Evolutionary conservation across 306 rosid genomes (phyloP).

Genomic region (Dryas alaskensis): DNA sequence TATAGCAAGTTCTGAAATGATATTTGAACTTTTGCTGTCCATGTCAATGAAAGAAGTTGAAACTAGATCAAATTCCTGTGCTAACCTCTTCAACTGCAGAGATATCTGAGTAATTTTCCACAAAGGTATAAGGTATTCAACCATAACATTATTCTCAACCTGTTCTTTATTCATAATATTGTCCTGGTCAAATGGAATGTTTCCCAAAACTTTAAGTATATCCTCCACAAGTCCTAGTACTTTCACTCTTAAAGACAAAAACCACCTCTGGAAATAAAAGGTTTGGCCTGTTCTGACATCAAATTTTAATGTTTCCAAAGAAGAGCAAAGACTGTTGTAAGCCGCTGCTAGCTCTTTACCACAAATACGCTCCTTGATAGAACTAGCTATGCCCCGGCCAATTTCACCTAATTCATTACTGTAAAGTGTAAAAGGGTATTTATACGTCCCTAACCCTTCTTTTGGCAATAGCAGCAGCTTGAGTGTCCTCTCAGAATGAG

Average conservation of each 20-base stretch:
- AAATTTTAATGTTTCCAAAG: conserved; percentile 46
- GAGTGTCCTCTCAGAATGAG: conserved; percentile 43
- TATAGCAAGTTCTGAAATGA: conserved; percentile 46
- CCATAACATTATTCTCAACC: conserved; percentile 22
- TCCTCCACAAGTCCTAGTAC: conserved; percentile 36
- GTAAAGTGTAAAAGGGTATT: conserved; percentile 13
- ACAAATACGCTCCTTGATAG: conserved; percentile 16
- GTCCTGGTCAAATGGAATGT: conserved; percentile 21
- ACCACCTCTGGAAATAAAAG: conserved; percentile 64
- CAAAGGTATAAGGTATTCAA: conserved; percentile 21
- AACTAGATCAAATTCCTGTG: conserved; percentile 50
- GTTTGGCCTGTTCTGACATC: conserved; percentile 28
- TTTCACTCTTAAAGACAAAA: conserved; percentile 54
- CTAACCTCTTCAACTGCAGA: conserved; percentile 34
- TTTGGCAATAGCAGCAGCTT: conserved; percentile 34
- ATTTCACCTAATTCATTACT: conserved; percentile 24
- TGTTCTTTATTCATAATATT: background rate
- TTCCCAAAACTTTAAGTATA: conserved; percentile 30
- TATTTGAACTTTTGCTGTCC: conserved; percentile 42
- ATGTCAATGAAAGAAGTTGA: conserved; percentile 48
- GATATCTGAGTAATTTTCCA: conserved; percentile 39
- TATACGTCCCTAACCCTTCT: conserved; percentile 32
- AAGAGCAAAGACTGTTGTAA: conserved; percentile 39
- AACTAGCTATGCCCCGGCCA: conserved; percentile 21
- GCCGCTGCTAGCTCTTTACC: conserved; percentile 40